Evolutionary conservation across 768 basidiomycete genomes (phyloP).

Genomic region (Boletus rufocinnamomeus): DNA sequence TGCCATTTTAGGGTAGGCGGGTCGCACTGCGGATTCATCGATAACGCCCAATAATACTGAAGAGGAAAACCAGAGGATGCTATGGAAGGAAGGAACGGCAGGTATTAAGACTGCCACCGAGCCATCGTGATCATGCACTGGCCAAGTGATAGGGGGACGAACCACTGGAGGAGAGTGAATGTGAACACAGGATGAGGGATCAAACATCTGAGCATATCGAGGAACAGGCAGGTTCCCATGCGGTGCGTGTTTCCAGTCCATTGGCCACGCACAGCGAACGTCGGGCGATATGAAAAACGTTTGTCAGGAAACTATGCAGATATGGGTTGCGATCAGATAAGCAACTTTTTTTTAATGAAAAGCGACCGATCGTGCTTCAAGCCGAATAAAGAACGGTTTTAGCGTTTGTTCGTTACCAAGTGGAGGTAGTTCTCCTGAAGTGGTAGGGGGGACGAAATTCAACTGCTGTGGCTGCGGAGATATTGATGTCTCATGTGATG

Average conservation of each 20-base stretch:
- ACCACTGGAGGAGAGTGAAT: background rate
- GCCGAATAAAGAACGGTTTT: constrained; percentile 15
- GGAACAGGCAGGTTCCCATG: constrained; percentile 18
- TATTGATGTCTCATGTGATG: constrained; percentile 6
- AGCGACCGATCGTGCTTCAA: constrained; percentile 18
- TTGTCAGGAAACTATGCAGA: constrained; percentile 19
- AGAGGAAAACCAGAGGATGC: constrained; percentile 15
- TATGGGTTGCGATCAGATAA: constrained; percentile 28
- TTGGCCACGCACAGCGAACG: constrained; percentile 16
- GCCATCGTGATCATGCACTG: constrained; percentile 5
- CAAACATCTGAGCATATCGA: constrained; percentile 17
- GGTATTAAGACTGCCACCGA: background rate
- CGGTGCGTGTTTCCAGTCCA: constrained; percentile 9
- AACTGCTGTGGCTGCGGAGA: constrained; percentile 10
- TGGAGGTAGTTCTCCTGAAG: constrained; percentile 21
- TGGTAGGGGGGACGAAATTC: constrained; percentile 1
- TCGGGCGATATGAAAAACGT: constrained; percentile 31
- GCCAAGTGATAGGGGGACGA: constrained; percentile 3
- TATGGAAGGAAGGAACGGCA: constrained; percentile 6
- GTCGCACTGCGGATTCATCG: constrained; percentile 13
- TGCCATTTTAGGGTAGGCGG: constrained; percentile 18
- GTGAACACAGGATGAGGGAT: constrained; percentile 12
- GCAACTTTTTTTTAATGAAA: constrained; percentile 24
- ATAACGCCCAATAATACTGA: constrained; percentile 18
- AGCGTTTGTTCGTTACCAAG: constrained; percentile 18